Evolutionary conservation across 2,329 filamentous ascomycete genomes (phyloP), one percentile per base, ranked within the genome.

Genomic region (Stemphylium lycopersici): DNA sequence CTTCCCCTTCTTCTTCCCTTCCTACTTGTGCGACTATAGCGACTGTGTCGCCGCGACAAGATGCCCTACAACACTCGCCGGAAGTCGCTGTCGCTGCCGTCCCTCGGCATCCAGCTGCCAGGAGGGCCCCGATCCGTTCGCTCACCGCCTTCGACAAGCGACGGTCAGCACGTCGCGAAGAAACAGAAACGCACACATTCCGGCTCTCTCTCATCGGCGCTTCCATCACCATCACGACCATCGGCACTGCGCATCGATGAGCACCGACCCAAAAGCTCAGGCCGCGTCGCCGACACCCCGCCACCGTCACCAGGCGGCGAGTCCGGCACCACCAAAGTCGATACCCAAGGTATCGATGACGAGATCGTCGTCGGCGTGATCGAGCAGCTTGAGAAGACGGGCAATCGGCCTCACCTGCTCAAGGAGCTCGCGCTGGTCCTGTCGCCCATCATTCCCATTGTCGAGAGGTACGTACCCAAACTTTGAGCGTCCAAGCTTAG

Each of bases 11-110:
- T 37, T 47, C 43, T 26, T 47, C 39, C 26, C 31, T 36, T 39
- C 16, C 38, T 16, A 31, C 51, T 33, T 48, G 52, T 53, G 54
- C 57, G 41, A 51, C 54, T 40, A 15, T 55, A 58, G 38, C 54
- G 51, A 51, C 58, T 43, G 43, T 51, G 31, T 50, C 53, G 51
- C 48, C 40, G 38, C 58, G 22, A 34, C 56, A 79, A 67, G 70
- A 96, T 96, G 91, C 90, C 89, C 73, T 97, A 97, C 83, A 96
- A 97, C 78, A 98, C 93, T 66, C 90, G 93, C 79, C 89, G 93
- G 78, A 98, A 98, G 82, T 96, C 92, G 72, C 82, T 99, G 65
- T 97, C 93, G 59, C 83, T 98, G 71, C 90, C 91, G 56, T 96
- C 92, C 65, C 84, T 98, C 69, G 95, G 95, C 75, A 96, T 98